These are phyloP conservation scores for Cryptosporidium meleagridis DNA, from an alignment of 169 alveolate species.

Conservation along the genomic window DNA sequence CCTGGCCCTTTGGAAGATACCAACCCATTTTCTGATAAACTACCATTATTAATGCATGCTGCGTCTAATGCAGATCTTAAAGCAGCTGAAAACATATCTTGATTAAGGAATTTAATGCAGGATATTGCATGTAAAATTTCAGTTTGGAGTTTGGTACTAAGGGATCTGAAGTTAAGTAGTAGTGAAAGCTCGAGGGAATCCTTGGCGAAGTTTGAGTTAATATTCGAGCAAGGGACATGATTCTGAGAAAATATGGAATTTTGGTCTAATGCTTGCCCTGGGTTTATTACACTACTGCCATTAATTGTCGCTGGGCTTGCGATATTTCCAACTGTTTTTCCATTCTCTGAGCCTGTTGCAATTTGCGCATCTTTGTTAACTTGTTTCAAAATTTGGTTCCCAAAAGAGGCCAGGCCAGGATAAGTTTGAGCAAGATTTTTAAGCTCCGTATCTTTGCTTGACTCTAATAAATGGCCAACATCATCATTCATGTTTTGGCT, in stretches of 20 bases:
- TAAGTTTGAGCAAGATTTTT: neutral
- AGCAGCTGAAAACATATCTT: constrained; percentile 20
- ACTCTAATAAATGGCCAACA: neutral
- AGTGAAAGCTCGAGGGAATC: constrained; percentile 25
- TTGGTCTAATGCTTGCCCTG: neutral
- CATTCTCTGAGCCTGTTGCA: neutral
- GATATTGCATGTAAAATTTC: constrained; percentile 33
- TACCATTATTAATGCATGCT: constrained; percentile 5
- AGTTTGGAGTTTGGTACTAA: constrained; percentile 17
- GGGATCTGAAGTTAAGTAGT: constrained; percentile 23
- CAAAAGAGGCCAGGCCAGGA: neutral
- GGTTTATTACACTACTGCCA: neutral
- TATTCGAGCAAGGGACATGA: neutral
- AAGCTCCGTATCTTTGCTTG: neutral
- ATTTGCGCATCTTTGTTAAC: neutral
- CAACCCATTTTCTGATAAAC: constrained; percentile 1
- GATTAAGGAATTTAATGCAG: constrained; percentile 44
- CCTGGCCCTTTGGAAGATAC: neutral
- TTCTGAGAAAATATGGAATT: constrained; percentile 6
- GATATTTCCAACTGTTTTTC: neutral
- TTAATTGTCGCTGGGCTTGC: neutral
- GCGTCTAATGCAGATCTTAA: constrained; percentile 29
- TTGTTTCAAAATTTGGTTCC: neutral
- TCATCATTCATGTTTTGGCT: neutral
- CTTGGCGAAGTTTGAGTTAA: constrained; percentile 23